Base-by-base conservation (phyloP, 495 filamentous ascomycete species). In the Xylaria intraflava region DNA sequence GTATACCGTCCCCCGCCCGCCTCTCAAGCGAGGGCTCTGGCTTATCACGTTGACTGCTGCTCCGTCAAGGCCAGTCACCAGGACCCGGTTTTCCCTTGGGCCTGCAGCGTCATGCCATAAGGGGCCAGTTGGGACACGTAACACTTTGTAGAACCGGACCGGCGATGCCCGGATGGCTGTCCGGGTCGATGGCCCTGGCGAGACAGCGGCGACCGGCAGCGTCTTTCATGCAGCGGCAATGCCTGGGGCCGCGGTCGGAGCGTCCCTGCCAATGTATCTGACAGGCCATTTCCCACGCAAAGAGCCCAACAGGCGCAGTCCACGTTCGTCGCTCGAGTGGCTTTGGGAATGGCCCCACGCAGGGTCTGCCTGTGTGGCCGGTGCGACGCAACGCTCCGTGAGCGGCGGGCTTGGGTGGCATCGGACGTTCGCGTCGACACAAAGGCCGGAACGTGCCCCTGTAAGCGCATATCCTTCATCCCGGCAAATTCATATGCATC, bases 371-470 rank as follows among this genome's bases (percentile, higher is more conserved):
- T 9, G 9, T 29, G 9, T 29, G 27, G 9, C 27, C n/a, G n/a
- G 35, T 40, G 39, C 47, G 47, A 39, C 35, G 23, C 17, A 16
- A 26, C 3, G 19, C 49, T 52, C 49, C 49, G 49, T 44, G 44
- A 42, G 39, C 48, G 48, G 48, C 24, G 27, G 9, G 9, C n/a
- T n/a, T n/a, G n/a, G n/a, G n/a, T n/a, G 20, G 46, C 23, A 19
- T 8, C 35, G 22, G 22, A 19, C 46, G n/a, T n/a, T 39, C 2
- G 23, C 35, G 22, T 49, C n/a, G 47, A 16, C 11, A 40, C 35
- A 29, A 10, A 30, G 19, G 26, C 14, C 31, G 46, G 14, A 16
- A 35, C 29, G 8, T 7, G 16, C 35, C 16, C 8, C 8, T 4
- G 17, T 4, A 3, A 20, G 39, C 1, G 7, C 11, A 16, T 33